Percentiles rank a stretch among this genome's conserved stretches.
Conservation (phyloP, 1,139 yeast genomes). For the Blastobotrys malaysiensis region DNA sequence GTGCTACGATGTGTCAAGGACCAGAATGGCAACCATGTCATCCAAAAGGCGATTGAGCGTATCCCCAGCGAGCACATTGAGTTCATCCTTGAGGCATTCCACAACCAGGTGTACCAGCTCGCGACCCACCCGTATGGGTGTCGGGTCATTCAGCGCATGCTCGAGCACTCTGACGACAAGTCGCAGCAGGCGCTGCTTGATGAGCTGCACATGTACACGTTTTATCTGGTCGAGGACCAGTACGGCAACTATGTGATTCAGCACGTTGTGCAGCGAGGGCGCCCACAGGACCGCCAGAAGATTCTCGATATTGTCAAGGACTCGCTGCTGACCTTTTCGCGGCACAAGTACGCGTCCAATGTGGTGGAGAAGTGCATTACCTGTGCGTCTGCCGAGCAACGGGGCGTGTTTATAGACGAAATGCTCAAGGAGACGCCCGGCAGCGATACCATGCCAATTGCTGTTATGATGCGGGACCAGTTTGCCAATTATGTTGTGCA, state of each 20-base stretch:
- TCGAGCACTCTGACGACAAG: constrained; percentile 61
- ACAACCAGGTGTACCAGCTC: constrained; percentile 76
- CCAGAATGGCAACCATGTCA: constrained; percentile 97
- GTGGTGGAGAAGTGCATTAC: constrained; percentile 93
- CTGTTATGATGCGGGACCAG: constrained; percentile 91
- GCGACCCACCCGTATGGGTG: constrained; percentile 98
- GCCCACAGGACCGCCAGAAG: constrained; percentile 44
- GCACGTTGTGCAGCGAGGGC: constrained; percentile 83
- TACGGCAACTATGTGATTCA: constrained; percentile 97
- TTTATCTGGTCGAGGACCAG: constrained; percentile 84
- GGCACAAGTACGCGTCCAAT: constrained; percentile 95
- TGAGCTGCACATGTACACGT: constrained; percentile 70
- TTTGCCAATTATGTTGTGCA: constrained; percentile 96
- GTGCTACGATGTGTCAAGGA: constrained; percentile 82
- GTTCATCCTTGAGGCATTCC: constrained; percentile 69
- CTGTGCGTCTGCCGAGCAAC: constrained; percentile 59
- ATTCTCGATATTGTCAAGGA: constrained; percentile 47
- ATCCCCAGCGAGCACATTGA: constrained; percentile 68
- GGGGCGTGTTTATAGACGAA: constrained; percentile 55
- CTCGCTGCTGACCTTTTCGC: constrained; percentile 74
- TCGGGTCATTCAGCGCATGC: constrained; percentile 85
- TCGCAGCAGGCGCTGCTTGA: constrained; percentile 57
- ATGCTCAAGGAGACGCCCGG: constrained; percentile 50
- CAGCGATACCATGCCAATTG: constrained; percentile 31
- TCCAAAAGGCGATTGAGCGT: constrained; percentile 88